phyloP scores from a whole-genome alignment of 2,329 filamentous ascomycete genomes.

The Beauveria sp. region DNA sequence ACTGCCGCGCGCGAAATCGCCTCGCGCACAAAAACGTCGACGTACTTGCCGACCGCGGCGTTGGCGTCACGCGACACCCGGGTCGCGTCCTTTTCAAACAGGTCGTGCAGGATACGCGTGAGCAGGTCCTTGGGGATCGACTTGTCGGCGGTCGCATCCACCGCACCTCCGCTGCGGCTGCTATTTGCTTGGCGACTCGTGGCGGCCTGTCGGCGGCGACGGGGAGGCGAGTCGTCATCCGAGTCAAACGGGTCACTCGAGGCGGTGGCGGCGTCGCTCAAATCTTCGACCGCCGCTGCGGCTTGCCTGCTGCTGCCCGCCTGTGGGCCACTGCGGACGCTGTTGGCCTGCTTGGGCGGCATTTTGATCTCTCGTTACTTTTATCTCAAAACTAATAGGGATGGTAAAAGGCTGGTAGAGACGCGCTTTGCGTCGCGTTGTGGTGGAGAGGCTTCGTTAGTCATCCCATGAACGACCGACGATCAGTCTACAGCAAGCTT shows the following conservation, averaged over 20 bases:
- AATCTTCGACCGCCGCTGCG: conserved; percentile 16
- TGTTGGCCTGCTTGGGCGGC: conserved; percentile 35
- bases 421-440: not conserved
- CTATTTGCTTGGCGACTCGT: not conserved
- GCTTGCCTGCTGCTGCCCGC: conserved; percentile 19
- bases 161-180: conserved; percentile 13
- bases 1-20: conserved; percentile 72
- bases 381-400: not conserved
- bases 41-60: conserved; percentile 69
- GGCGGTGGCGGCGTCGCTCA: conserved; percentile 14
- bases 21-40: conserved; percentile 87
- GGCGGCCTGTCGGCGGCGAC: conserved; percentile 12
- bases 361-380: conserved; percentile 21
- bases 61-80: conserved; percentile 73
- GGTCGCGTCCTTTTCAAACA: conserved; percentile 65
- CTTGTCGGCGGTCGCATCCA: conserved; percentile 30
- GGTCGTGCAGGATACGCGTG: conserved; percentile 68
- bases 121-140: conserved; percentile 67
- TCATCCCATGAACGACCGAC: not conserved
- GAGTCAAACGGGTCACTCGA: conserved; percentile 29
- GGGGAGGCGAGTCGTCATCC: conserved; percentile 19
- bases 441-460: conserved; percentile 7
- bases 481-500: not conserved
- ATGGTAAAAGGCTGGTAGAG: not conserved
- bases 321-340: conserved; percentile 30